Evolutionary conservation across 2,329 filamentous ascomycete species (phyloP).

Genomic region (Fusarium sp.): DNA sequence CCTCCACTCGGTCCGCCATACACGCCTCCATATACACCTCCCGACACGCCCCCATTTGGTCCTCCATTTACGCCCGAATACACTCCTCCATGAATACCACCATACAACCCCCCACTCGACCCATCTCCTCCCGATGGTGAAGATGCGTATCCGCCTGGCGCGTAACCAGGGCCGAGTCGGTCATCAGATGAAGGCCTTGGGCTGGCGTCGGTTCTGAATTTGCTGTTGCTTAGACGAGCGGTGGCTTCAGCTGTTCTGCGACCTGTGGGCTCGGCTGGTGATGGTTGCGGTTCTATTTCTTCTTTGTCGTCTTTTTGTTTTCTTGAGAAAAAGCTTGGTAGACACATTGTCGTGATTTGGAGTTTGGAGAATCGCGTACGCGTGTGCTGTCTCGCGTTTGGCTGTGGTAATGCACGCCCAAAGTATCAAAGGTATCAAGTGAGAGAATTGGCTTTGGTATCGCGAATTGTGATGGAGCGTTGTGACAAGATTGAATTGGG

Average conservation of each 20-base stretch:
- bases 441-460: background rate
- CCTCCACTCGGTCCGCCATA: conserved; percentile 22
- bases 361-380: background rate
- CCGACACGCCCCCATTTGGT: conserved; percentile 17
- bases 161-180: conserved; percentile 10
- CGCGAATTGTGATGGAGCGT: background rate
- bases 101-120: conserved; percentile 17
- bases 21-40: conserved; percentile 31
- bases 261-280: conserved; percentile 11
- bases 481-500: background rate
- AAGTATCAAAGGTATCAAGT: no score
- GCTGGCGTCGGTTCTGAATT: conserved; percentile 18
- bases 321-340: conserved; percentile 31
- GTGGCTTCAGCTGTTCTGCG: conserved; percentile 29
- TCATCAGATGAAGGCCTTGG: conserved; percentile 11
- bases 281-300: conserved; percentile 12
- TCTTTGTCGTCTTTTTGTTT: conserved; percentile 8
- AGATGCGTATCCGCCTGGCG: conserved; percentile 10
- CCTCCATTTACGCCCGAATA: conserved; percentile 25
- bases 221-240: conserved; percentile 24
- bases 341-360: conserved; percentile 15
- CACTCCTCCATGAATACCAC: conserved; percentile 28
- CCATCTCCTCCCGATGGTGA: conserved; percentile 11
- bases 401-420: background rate
- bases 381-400: background rate